Evolutionary conservation across 169 alveolate genomes (phyloP).

Genomic region (Plasmodium inui): DNA sequence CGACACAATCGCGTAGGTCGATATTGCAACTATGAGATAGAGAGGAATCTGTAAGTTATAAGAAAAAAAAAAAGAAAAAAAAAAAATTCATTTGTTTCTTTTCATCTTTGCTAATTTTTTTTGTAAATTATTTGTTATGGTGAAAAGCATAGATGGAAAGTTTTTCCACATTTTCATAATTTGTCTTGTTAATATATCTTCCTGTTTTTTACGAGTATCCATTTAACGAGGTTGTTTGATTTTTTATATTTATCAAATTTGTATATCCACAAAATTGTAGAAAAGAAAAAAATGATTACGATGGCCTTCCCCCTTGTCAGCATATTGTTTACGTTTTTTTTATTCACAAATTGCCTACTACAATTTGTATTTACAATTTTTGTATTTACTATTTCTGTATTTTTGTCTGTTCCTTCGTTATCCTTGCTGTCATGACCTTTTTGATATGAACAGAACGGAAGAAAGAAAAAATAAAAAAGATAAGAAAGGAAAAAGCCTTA

Average conservation of each 20-base stretch:
- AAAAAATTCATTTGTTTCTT: background rate
- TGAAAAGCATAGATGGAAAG: background rate
- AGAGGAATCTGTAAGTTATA: conserved; percentile 53
- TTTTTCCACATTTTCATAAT: background rate
- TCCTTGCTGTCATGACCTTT: background rate
- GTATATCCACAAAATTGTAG: conserved; percentile 70
- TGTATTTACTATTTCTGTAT: background rate
- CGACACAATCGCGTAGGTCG: conserved; percentile 18
- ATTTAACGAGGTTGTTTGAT: conserved; percentile 35
- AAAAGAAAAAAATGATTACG: conserved; percentile 14
- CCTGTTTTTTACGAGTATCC: conserved; percentile 56
- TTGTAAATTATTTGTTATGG: background rate
- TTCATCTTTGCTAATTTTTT: conserved; percentile 12
- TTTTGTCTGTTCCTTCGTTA: background rate
- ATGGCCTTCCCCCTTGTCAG: conserved; percentile 62
- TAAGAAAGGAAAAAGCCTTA: background rate
- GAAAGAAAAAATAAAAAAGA: background rate
- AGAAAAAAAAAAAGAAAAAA: conserved; percentile 54
- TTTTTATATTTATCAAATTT: conserved; percentile 65
- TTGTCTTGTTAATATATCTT: conserved; percentile 6
- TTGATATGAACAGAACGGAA: background rate
- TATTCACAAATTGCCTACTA: background rate
- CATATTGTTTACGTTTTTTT: conserved; percentile 20
- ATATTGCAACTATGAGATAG: conserved; percentile 22
- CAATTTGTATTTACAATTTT: background rate